Evolutionary conservation across 306 rosid species (phyloP), one percentile per base, ranked within the genome.

Genomic region (Malus fusca): DNA sequence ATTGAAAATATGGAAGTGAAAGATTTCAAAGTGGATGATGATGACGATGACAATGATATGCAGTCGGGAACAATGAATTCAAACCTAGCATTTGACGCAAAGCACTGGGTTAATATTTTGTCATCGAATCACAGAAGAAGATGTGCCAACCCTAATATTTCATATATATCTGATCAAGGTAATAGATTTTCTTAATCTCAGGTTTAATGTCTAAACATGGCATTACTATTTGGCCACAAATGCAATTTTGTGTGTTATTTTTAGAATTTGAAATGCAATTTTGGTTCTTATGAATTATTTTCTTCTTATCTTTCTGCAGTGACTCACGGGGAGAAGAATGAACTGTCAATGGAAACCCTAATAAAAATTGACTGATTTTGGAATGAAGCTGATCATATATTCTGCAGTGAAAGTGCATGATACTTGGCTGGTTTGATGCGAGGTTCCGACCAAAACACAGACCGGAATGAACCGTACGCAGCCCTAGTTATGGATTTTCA

Each of bases 1-100:
- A 19, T 77, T 25, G 85, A 81, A 73, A 77, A 81, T 73, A 73
- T 76, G 52, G 85, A 72, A 63, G 75, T 81, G 31, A 51, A 51
- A 51, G 21, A 51, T 2, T 51, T 8, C 55, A 17, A 51, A 51
- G 21, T 17, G 17, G 55, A 51, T 18, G 55, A 5, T 17, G 55
- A 77, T 25, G 69, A 9, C 10, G 42, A 1, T 28, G 61, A 65
- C 6, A 22, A 58, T 5, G 65, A 60, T 48, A 13, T 76, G 17
- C 26, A 37, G 71, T 66, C 78, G 31, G 42, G 40, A 60, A 33
- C 28, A 52, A 26, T 72, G 51, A 77, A 68, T 60, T 61, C 67
- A 42, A 60, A 66, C 71, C 62, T 66, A 61, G 66, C 78, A 66
- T 81, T 81, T 10, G 11, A 55, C 11, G 78, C 84, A 59, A 46